Evolutionary conservation across 192 early-diverging fungal genomes (phyloP), one percentile per base, ranked within the genome.

Genomic region (Linderina pennispora): DNA sequence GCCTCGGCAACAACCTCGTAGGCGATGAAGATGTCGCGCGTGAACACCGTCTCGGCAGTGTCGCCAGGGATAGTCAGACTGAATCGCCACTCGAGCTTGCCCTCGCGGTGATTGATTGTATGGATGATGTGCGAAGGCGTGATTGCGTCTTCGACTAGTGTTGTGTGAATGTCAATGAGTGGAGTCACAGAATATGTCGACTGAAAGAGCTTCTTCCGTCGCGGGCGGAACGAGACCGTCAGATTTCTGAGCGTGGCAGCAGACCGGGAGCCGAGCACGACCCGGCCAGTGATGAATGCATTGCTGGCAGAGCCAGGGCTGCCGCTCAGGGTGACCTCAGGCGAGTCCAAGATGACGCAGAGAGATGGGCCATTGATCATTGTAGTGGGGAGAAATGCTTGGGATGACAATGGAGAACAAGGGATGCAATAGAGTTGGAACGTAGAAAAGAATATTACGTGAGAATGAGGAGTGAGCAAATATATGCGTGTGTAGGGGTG

Each of bases 1-100:
- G 66, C 66, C 16, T 56, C 42, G 16, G 59, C 66, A 40, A 62
- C 28, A 17, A 70, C 26, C 50, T 70, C 66, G 35, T 70, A 70
- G 1, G 66, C 66, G 1, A 70, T 58, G 40, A 50, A 58, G 32
- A 40, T 41, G 17, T 36, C 47, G 14, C 26, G 31, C 23, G 48
- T 47, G 25, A 39, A 62, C 6, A 62, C 44, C 0, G 66, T 62
- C 35, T 70, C 66, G 18, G 58, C 58, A 14, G 45, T 58, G 19
- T 48, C 23, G 34, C 66, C 66, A 0, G 66, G 66, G 11, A 62
- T 26, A 15, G 36, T 22, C 19, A 70, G 58, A 1, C 50, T 54
- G 33, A 70, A 70, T 4, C 26, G 50, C 66, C 66, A 70, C 23
- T 62, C 58, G 44, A 51, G 66, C 9, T 38, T 38, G 10, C 45